Percentiles rank a stretch among this genome's conserved stretches.
Conservation (phyloP, 345 rosid species). For the Hibiscus syriacus region DNA sequence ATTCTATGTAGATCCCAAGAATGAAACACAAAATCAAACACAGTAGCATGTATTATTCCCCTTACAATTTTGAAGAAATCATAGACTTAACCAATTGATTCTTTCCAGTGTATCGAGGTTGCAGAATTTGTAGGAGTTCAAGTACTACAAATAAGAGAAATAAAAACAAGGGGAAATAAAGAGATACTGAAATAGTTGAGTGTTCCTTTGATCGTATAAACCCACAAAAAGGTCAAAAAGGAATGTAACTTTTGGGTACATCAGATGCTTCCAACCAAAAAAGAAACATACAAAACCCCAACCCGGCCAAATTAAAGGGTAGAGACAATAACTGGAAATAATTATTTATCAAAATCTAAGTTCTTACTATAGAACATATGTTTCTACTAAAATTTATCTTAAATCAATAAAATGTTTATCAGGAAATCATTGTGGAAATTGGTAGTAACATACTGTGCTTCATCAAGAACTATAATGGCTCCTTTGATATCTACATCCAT, state of each 20-base stretch:
- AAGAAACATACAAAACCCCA: background rate
- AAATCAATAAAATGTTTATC: conserved; percentile 4
- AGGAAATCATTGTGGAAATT: background rate
- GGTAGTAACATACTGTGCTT: conserved; percentile 75
- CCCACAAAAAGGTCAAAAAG: background rate
- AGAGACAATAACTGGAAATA: background rate
- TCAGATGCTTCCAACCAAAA: background rate
- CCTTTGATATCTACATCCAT: conserved; percentile 83
- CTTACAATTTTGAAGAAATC: background rate
- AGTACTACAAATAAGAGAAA: background rate
- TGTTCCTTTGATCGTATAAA: background rate
- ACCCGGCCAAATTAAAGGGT: background rate
- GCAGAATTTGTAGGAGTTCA: background rate
- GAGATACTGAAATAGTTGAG: background rate
- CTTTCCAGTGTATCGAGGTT: background rate
- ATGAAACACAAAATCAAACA: background rate
- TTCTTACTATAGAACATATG: background rate
- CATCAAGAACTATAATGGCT: conserved; percentile 83
- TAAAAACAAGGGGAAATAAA: background rate
- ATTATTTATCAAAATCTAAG: background rate
- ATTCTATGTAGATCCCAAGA: background rate
- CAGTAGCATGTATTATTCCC: background rate
- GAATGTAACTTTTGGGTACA: background rate
- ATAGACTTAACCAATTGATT: background rate
- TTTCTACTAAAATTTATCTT: background rate